Base-by-base conservation (phyloP, 2,329 filamentous ascomycete species). In the Pseudogymnoascus sp. region DNA sequence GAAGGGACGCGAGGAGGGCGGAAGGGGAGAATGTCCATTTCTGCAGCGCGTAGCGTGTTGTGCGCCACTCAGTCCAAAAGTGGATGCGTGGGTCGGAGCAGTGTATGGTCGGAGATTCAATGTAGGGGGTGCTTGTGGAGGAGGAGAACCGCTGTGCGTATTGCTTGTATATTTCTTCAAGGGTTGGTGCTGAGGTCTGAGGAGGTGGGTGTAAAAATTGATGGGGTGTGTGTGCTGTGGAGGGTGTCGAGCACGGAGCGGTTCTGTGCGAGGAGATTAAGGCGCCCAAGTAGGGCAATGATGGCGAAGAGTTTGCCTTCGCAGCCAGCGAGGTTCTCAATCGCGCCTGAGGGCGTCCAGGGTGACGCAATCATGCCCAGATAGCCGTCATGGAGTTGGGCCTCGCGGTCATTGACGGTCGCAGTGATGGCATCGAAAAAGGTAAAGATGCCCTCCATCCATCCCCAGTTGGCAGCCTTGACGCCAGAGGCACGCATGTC, bases 371-470 rank as follows among this genome's bases (percentile, higher is more conserved):
- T 79, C 75, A 86, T 83, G 65, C 88, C 84, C 33, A 88, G 73
- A 59, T 81, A 82, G 35, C 81, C 78, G 28, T 82, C 82, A 36
- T 80, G 79, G 15, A 96, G 82, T 72, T 96, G 90, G 28, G 89
- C 85, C 74, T 96, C 92, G 58, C 92, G 85, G 73, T 96, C 90
- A 68, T 97, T 97, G 71, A 96, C 90, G 60, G 89, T 92, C 38
- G 90, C 90, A 0, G 91, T 91, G 76, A 97, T 90, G 61, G 92
- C 90, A 72, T 97, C 93, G 71, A 96, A 95, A 80, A 93, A 96
- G 35, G 90, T 94, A 70, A 97, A 97, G 67, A 96, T 85, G 41
- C 90, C 86, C 69, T 95, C 90, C 77, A 96, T 93, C 92, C 92
- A 97, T 9, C 86, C 84, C 62, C 90, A 88, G 63, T 91, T 89